Percentiles rank a stretch among this genome's conserved stretches.
These are phyloP conservation scores for Torulaspora franciscae DNA, from an alignment of 805 yeast genomes.

Conservation along the genomic window DNA sequence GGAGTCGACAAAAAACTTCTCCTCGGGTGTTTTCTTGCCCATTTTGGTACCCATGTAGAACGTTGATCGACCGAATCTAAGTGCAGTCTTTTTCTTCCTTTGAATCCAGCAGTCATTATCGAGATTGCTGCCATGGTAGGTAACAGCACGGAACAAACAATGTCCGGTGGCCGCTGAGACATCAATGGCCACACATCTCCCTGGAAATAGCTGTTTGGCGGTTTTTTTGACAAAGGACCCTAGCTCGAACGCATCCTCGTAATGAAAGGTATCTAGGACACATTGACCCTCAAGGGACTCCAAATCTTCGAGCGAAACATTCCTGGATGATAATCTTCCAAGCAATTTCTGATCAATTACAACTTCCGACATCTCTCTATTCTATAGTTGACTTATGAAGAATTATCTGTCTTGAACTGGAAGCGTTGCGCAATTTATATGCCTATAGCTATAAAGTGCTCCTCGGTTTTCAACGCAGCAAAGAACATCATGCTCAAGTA, in stretches of 20 bases:
- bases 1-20: constrained; percentile 39
- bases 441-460: too few species aligned
- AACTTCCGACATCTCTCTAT: constrained; percentile 1
- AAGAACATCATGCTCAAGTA: too few species aligned
- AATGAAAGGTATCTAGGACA: constrained; percentile 20
- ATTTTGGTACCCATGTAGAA: constrained; percentile 45
- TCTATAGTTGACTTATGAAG: background rate
- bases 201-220: constrained; percentile 32
- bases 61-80: constrained; percentile 46
- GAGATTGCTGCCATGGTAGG: constrained; percentile 37
- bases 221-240: constrained; percentile 41
- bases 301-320: constrained; percentile 8
- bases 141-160: constrained; percentile 41
- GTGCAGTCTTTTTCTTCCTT: constrained; percentile 46
- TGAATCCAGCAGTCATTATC: constrained; percentile 54
- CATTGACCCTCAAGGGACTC: constrained; percentile 8
- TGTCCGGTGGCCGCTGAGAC: constrained; percentile 45
- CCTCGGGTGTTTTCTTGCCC: constrained; percentile 35
- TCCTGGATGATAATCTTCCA: constrained; percentile 5
- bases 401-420: background rate
- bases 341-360: constrained; percentile 9
- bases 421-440: background rate
- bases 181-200: constrained; percentile 44
- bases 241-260: constrained; percentile 43
- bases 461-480: too few species aligned